Evolutionary conservation across 805 yeast genomes (phyloP).

Genomic region (Wickerhamiella lipophila): DNA sequence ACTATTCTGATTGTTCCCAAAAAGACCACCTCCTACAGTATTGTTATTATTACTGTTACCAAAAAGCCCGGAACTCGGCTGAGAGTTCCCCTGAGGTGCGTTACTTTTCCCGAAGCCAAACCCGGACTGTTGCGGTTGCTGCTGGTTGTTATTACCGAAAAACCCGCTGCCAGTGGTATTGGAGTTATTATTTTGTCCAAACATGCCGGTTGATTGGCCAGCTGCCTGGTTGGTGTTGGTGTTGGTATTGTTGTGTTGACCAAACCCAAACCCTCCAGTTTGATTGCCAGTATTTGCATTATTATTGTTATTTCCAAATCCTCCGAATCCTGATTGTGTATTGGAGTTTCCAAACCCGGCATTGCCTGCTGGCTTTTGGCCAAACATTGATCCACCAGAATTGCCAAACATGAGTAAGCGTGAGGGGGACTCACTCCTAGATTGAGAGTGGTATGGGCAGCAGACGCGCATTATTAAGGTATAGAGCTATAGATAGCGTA

Average conservation of each 20-base stretch:
- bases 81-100: neutral
- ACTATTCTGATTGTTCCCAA: slow-evolving; percentile 1
- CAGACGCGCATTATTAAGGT: too few species aligned
- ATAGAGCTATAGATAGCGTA: too few species aligned
- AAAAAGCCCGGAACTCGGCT: slow-evolving; percentile 1
- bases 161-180: neutral
- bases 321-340: slow-evolving; percentile 1
- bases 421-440: too few species aligned
- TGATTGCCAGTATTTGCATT: slow-evolving; percentile 11
- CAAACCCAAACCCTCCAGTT: slow-evolving; percentile 12
- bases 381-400: neutral
- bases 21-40: neutral
- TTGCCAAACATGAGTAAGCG: slow-evolving; percentile 6
- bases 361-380: neutral
- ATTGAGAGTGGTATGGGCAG: too few species aligned
- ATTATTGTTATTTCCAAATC: slow-evolving; percentile 6
- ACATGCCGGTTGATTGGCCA: slow-evolving; percentile 2
- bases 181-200: slow-evolving; percentile 18
- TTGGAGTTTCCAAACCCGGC: slow-evolving; percentile 11
- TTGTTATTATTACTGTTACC: neutral
- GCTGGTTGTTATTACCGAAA: slow-evolving; percentile 1
- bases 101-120: slow-evolving; percentile 14
- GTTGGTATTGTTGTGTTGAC: slow-evolving; percentile 3
- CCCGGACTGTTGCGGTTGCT: slow-evolving; percentile 14
- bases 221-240: neutral